These are phyloP conservation scores for Urochloa ruziziensis DNA, from an alignment of 176 grass and related monocot genomes.

Conservation along the genomic window DNA sequence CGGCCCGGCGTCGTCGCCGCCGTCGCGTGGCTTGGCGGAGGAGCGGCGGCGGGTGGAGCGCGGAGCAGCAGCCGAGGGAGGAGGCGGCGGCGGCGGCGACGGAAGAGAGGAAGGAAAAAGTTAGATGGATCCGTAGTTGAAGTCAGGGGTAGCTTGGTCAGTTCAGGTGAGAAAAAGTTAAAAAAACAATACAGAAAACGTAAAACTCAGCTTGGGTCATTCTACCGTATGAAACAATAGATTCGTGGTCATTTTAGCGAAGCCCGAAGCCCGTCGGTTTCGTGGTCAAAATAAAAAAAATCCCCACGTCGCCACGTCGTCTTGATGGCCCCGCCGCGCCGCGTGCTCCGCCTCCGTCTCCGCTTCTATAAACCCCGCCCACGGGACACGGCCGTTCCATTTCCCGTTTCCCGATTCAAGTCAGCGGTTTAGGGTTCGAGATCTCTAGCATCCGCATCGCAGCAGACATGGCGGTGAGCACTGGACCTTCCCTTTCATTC, in stretches of 20 bases:
- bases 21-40: background rate
- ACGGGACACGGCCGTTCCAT: background rate
- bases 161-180: no score
- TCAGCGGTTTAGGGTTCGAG: constrained; percentile 47
- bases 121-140: constrained; percentile 50
- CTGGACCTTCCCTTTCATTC: background rate
- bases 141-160: no score
- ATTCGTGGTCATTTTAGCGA: no score
- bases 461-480: constrained; percentile 48
- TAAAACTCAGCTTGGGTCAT: no score
- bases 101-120: no score
- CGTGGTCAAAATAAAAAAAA: no score
- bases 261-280: no score
- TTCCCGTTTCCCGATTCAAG: constrained; percentile 31
- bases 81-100: background rate
- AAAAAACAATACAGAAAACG: no score
- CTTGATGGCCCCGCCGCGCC: background rate
- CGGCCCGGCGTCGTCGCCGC: background rate
- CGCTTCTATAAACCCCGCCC: constrained; percentile 28
- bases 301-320: constrained; percentile 36
- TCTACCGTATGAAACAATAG: no score
- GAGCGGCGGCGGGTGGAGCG: background rate
- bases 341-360: constrained; percentile 13
- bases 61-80: background rate
- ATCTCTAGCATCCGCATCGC: constrained; percentile 11